These are phyloP conservation scores for Scleroderma bovista DNA, from an alignment of 768 basidiomycete genomes.

Conservation along the genomic window DNA sequence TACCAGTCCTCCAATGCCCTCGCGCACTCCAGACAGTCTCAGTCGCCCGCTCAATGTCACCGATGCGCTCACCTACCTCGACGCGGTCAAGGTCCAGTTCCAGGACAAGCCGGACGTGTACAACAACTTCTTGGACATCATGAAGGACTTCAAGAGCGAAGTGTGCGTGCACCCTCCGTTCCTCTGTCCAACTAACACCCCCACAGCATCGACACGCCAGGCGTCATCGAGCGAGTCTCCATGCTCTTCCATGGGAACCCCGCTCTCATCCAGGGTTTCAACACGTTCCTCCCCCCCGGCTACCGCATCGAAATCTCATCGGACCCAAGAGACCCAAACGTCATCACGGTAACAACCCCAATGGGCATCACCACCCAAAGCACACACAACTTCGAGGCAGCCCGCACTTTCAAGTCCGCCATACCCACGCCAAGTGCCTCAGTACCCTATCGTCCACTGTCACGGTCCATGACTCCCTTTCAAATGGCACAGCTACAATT, in stretches of 20 bases:
- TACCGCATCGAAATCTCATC: slow-evolving; percentile 86
- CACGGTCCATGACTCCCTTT: slow-evolving; percentile 54
- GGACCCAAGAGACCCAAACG: slow-evolving; percentile 64
- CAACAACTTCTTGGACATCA: slow-evolving; percentile 91
- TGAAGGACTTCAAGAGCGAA: slow-evolving; percentile 99
- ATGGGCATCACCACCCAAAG: slow-evolving; percentile 65
- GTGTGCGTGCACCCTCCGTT: slow-evolving; percentile 44
- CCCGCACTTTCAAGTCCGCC: slow-evolving; percentile 16
- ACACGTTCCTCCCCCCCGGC: slow-evolving; percentile 91
- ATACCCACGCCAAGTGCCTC: slow-evolving; percentile 31
- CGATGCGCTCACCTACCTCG: slow-evolving; percentile 89
- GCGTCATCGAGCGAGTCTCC: slow-evolving; percentile 94
- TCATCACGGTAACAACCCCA: slow-evolving; percentile 80
- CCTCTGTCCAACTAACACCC: neutral
- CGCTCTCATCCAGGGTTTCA: slow-evolving; percentile 91
- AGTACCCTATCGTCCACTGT: slow-evolving; percentile 20
- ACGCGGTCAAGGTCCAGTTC: slow-evolving; percentile 92
- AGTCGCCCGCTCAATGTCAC: slow-evolving; percentile 80
- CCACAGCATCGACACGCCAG: slow-evolving; percentile 90
- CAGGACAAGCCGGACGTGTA: slow-evolving; percentile 88
- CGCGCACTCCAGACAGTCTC: slow-evolving; percentile 32
- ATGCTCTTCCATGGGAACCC: slow-evolving; percentile 89
- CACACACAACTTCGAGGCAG: slow-evolving; percentile 39
- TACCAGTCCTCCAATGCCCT: slow-evolving; percentile 38
- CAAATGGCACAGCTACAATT: slow-evolving; percentile 30